Evolutionary conservation across 192 early-diverging fungal genomes (phyloP), one percentile per base, ranked within the genome.

Genomic region (Oehlia diaphana): DNA sequence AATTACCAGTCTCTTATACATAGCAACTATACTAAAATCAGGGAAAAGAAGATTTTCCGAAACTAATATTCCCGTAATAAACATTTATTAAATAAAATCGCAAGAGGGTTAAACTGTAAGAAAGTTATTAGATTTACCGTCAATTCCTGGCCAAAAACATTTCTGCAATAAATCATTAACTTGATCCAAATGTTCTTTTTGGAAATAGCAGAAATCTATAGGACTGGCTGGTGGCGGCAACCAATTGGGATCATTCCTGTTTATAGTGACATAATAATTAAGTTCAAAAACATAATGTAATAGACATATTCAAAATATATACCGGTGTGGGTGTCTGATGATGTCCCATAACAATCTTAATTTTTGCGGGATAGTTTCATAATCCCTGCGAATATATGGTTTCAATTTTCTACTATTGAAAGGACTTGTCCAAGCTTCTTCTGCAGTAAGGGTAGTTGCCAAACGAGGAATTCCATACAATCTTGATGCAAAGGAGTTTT

Each of bases 121-220:
- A 49, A 70, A 2, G 12, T 26, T 1, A 50, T 67, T 50, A 68
- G 8, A 67, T 35, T 81, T 79, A 91, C 91, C 89, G 78, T 97
- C 95, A 72, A 98, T 95, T 13, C 92, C 93, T 12, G 92, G 92
- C 96, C 96, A 98, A 82, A 98, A 97, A 23, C 89, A 88, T 49
- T 89, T 83, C 50, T 88, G 88, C 21, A 98, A 83, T 35, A 94
- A 81, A 69, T 86, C 89, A 80, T 98, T 97, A 10, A 95, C 93
- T 72, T 93, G 92, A 13, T 71, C 69, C 28, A 95, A 79, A 81
- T 94, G 93, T 75, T 87, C 86, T 35, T 74, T 81, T 72, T 93
- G 89, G 76, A 98, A 90, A 80, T 94, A 91, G 39, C 92, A 89
- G 58, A 93, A 98, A 79, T 96, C 94, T 44, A 98, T 95, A 12